Percentiles rank a stretch among this genome's conserved stretches.
phyloP scores from a whole-genome alignment of 176 grass and related monocot genomes.

The Avena insularis region DNA sequence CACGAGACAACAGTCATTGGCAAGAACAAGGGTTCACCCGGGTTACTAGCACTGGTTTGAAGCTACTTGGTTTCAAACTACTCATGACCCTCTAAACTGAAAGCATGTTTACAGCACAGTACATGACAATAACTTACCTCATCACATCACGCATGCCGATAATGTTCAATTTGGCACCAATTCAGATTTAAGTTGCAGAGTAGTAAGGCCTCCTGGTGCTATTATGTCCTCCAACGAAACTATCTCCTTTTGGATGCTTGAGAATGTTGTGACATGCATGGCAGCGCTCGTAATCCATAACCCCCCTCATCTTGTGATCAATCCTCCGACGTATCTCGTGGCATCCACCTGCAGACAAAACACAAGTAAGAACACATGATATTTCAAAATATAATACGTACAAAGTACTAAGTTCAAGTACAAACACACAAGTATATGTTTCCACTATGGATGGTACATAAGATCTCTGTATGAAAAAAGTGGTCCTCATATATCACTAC shows the following conservation, averaged over 20 bases:
- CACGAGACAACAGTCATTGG: background rate
- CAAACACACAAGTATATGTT: background rate
- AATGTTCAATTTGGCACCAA: background rate
- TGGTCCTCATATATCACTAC: background rate
- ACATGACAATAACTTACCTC: background rate
- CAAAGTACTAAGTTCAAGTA: too few relatives aligned
- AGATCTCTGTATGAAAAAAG: background rate
- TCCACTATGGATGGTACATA: background rate
- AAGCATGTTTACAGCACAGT: background rate
- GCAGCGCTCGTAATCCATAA: background rate
- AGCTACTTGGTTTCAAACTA: background rate
- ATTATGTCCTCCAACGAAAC: background rate
- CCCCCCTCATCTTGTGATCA: background rate
- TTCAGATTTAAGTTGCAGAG: constrained; percentile 1
- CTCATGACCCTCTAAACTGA: background rate
- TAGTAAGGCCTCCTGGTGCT: constrained; percentile 4
- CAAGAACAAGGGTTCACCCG: background rate
- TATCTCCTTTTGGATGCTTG: constrained; percentile 12
- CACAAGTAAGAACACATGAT: background rate
- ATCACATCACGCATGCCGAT: background rate
- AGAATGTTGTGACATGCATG: background rate
- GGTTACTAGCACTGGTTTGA: background rate
- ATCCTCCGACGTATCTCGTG: background rate
- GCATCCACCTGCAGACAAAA: background rate
- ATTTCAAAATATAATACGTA: background rate